These are phyloP conservation scores for Brettanomyces anomalus DNA, from an alignment of 805 yeast species.

Conservation along the genomic window DNA sequence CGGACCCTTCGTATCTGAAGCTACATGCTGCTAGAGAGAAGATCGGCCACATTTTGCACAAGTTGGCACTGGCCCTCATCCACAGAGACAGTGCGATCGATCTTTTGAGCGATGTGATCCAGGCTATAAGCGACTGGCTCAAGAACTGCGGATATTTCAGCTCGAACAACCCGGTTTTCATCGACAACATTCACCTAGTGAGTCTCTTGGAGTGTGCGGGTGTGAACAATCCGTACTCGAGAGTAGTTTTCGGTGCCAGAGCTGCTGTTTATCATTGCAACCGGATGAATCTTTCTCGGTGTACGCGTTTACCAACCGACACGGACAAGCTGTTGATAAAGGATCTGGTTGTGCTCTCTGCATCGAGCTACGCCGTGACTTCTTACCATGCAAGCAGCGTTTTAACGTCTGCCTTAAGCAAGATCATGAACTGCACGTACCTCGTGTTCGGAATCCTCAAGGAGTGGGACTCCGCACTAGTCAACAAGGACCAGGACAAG, in stretches of 20 bases:
- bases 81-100: conserved; percentile 55
- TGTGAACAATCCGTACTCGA: conserved; percentile 60
- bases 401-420: conserved; percentile 59
- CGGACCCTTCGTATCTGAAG: conserved; percentile 33
- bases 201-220: conserved; percentile 54
- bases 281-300: conserved; percentile 61
- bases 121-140: conserved; percentile 60
- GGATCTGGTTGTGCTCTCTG: conserved; percentile 55
- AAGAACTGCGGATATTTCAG: conserved; percentile 23
- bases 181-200: conserved; percentile 29
- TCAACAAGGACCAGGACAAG: conserved; percentile 38
- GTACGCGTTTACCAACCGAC: conserved; percentile 61
- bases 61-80: conserved; percentile 38
- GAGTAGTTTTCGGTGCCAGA: conserved; percentile 69
- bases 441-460: conserved; percentile 40
- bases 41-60: conserved; percentile 49
- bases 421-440: conserved; percentile 48
- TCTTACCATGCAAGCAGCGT: conserved; percentile 61
- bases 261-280: conserved; percentile 67
- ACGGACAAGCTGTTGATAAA: conserved; percentile 53
- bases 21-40: conserved; percentile 54
- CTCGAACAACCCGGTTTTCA: conserved; percentile 18
- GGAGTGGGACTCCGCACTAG: conserved; percentile 35
- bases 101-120: conserved; percentile 50
- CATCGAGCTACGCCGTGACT: conserved; percentile 65